A percentile compares a stretch with the other conserved stretches of the same genome.
Evolutionary conservation across 2,329 filamentous ascomycete species (phyloP).

Genomic region (Purpureocillium takamizusanense): DNA sequence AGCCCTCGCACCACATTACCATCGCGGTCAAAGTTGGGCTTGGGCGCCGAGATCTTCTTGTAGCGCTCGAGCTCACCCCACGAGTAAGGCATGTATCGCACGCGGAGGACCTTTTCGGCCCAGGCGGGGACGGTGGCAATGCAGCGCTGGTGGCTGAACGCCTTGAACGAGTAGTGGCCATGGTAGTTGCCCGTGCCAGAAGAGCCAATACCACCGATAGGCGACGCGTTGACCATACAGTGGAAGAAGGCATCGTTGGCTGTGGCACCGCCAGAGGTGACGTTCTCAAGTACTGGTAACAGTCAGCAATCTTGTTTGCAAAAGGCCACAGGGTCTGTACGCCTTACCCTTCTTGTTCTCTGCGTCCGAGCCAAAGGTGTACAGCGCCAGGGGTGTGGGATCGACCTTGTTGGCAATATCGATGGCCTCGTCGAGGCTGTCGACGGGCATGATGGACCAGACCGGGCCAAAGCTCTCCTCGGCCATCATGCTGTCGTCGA

Average conservation of each 20-base stretch:
- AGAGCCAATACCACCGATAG: conserved; percentile 40
- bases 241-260: conserved; percentile 41
- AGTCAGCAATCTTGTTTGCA: conserved; percentile 10
- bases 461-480: conserved; percentile 93
- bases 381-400: conserved; percentile 74
- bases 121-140: conserved; percentile 26
- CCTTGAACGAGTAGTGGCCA: conserved; percentile 36
- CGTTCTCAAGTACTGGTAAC: conserved; percentile 24
- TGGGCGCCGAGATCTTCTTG: conserved; percentile 29
- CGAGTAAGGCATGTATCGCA: conserved; percentile 59
- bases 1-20: conserved; percentile 42
- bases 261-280: conserved; percentile 40
- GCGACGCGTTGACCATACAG: conserved; percentile 27
- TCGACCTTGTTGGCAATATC: conserved; percentile 71
- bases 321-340: too few species aligned
- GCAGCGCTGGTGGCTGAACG: conserved; percentile 30
- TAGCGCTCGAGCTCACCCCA: conserved; percentile 34
- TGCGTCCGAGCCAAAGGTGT: conserved; percentile 72
- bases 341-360: conserved; percentile 66
- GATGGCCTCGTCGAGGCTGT: conserved; percentile 79
- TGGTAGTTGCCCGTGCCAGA: conserved; percentile 40
- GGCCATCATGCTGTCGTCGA: conserved; percentile 63
- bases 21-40: conserved; percentile 54
- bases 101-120: conserved; percentile 44
- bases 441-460: conserved; percentile 70